phyloP scores from a whole-genome alignment of 345 rosid species.

The Trapa incisa region DNA sequence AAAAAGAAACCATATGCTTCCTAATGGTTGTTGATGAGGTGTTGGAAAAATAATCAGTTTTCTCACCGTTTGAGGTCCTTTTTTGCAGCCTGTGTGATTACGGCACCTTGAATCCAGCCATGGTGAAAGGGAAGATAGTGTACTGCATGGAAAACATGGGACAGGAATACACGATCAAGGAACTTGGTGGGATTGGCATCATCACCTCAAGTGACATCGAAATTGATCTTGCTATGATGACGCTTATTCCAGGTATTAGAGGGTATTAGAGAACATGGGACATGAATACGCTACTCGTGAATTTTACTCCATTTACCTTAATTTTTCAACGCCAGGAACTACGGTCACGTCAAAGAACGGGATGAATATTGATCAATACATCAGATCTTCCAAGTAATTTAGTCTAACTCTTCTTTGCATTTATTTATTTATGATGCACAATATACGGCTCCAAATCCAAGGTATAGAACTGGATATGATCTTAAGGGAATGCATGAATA shows the following conservation, averaged over 20 bases:
- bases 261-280: no score
- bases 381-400: slow-evolving; percentile 59
- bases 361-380: slow-evolving; percentile 36
- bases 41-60: neutral
- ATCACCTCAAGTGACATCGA: slow-evolving; percentile 19
- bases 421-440: neutral
- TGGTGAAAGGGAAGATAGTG: slow-evolving; percentile 56
- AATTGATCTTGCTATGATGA: slow-evolving; percentile 22
- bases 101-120: slow-evolving; percentile 39
- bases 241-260: slow-evolving; percentile 16
- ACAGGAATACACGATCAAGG: slow-evolving; percentile 34
- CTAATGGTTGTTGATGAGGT: no score
- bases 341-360: slow-evolving; percentile 28
- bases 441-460: neutral
- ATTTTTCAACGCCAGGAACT: slow-evolving; percentile 11
- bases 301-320: no score
- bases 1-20: neutral
- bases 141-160: slow-evolving; percentile 36
- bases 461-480: neutral
- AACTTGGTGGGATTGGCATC: slow-evolving; percentile 56
- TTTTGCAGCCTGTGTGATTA: slow-evolving; percentile 40
- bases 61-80: neutral
- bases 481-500: neutral
- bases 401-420: neutral
- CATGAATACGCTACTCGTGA: no score